Evolutionary conservation across 148 eudicot genomes (phyloP), one percentile per base, ranked within the genome.

Genomic region (Nepenthes mirabilis): DNA sequence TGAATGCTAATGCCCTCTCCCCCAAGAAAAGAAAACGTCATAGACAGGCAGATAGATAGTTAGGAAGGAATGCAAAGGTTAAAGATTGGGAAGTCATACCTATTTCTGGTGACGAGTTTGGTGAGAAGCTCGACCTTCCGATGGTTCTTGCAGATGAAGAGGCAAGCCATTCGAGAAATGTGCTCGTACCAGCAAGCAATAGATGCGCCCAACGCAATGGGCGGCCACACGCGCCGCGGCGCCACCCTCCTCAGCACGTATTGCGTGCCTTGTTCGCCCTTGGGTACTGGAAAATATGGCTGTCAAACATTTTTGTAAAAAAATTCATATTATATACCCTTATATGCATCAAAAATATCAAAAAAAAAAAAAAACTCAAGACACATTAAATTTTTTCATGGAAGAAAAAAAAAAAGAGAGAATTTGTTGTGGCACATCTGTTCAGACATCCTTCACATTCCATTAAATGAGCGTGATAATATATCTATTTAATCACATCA

Each of bases 171-270:
- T 34, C 97, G 72, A 56, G 93, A 83, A n/a, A 91, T 66, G 62
- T 91, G 97, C 75, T 91, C 97, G 49, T 91, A 91, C 97, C 97
- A 91, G 57, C 93, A 88, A 10, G 86, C 94, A 14, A 91, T 59
- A 2, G 97, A 87, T 14, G 93, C 86, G 37, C 96, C 98, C 37
- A 91, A 70, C 0, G 86, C 81, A 3, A 91, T 82, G 36, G 70
- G 68, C 4, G 97, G 97, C 96, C 96, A 91, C 48, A 91, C 79
- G 0, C 90, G 76, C 62, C 96, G 65, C 2, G 97, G 93, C 1
- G 96, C 97, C 23, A 91, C 74, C 53, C 72, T 73, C 52, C 54
- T 47, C n/a, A 52, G 37, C 11, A 47, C 62, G 49, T 55, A 34
- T 9, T 34, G 35, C 36, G 58, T 55, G 10, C 14, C 58, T 13